Base-by-base conservation (phyloP, 192 early-diverging fungal genomes). In the Coemansia sp. region DNA sequence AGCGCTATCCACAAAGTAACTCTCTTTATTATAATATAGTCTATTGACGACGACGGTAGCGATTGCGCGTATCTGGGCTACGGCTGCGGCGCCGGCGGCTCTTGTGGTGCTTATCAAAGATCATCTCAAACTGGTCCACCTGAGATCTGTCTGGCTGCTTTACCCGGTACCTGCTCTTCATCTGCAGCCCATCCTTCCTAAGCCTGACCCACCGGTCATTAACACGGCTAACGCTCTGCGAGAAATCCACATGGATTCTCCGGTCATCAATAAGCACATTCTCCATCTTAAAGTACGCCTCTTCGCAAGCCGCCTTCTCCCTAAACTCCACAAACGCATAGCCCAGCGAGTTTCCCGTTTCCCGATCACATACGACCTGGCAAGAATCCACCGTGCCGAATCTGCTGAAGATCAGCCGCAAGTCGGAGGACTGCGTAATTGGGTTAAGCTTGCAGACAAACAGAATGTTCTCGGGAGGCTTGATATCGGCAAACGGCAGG, bases 261-360 rank as follows among this genome's bases (percentile, higher is more conserved):
- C 94, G 85, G 67, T 98, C 96, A 63, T 98, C 96, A 55, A 98
- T 92, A 19, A 96, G 59, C 1, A 96, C 94, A 55, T 91, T 93
- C 47, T 98, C 90, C 96, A 96, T 96, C 66, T 96, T 94, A 64
- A 92, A 91, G 55, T 94, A 96, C 9, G 94, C 94, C 65, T 90
- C 86, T 70, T 96, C 94, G 61, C 90, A 92, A 19, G 84, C 83
- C 36, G 88, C 87, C 57, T 90, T 88, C 12, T 88, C 82, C 9
- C 87, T 89, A 82, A 93, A 98, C 65, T 98, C 96, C 47, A 98
- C 88, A 75, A 98, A 98, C 4, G 96, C 94, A 65, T 97, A 98
- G 19, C 88, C 88, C 0, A 98, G 80, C 0, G 92, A 94, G 21
- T 91, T 87, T 1, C 83, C 84, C 2, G 89, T 86, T 37, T 86